Conservation (phyloP, 805 yeast genomes). For the Starmera caribaea region DNA sequence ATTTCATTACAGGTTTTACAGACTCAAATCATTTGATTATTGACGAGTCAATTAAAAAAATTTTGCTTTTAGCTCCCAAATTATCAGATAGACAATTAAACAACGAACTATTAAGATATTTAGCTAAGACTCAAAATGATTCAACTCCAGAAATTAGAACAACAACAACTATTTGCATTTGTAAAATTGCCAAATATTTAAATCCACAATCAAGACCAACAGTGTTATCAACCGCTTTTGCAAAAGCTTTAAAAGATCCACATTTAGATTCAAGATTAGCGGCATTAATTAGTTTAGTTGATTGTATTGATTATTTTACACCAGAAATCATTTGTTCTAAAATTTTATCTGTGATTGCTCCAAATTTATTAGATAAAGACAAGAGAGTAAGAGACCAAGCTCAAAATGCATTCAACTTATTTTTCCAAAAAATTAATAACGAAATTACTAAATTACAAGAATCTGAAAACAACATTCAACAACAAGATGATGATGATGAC, state of each 20-base stretch:
- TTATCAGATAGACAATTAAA: conserved; percentile 74
- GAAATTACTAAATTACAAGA: conserved; percentile 31
- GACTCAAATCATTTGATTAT: conserved; percentile 79
- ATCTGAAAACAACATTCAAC: conserved; percentile 11
- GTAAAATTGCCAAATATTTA: conserved; percentile 52
- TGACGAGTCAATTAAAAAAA: conserved; percentile 67
- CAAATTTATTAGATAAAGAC: conserved; percentile 71
- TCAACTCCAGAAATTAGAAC: conserved; percentile 68
- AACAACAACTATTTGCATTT: conserved; percentile 61
- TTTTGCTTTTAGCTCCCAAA: conserved; percentile 46
- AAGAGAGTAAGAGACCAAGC: conserved; percentile 66
- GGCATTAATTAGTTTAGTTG: conserved; percentile 65
- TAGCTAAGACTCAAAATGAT: conserved; percentile 80
- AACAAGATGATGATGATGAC: conserved; percentile 15
- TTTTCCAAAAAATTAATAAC: conserved; percentile 42
- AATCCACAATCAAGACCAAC: conserved; percentile 49
- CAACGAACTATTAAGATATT: conserved; percentile 68
- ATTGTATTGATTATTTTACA: conserved; percentile 54
- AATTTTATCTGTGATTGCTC: conserved; percentile 76
- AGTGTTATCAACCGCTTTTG: conserved; percentile 80
- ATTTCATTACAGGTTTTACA: conserved; percentile 69
- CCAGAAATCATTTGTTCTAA: conserved; percentile 72
- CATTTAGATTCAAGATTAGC: conserved; percentile 65
- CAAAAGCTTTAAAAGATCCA: conserved; percentile 75
- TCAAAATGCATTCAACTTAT: conserved; percentile 50